These are phyloP conservation scores for Tylopilus sp. DNA, from an alignment of 768 basidiomycete species.

Conservation along the genomic window DNA sequence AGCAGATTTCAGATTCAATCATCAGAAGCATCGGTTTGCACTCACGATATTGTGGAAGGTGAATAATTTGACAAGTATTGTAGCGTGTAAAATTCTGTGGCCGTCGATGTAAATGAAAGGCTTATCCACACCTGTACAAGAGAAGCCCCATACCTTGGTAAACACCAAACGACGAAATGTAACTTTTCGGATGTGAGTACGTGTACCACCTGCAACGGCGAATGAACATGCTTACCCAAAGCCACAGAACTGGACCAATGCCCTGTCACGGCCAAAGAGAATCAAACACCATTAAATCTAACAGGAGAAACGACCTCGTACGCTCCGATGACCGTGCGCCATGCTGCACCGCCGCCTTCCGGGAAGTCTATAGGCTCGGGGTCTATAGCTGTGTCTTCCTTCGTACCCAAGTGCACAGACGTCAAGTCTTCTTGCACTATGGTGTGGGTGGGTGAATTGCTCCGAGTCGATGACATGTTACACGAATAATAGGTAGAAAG, in stretches of 20 bases:
- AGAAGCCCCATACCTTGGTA: conserved; percentile 36
- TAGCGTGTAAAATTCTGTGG: conserved; percentile 37
- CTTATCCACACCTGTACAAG: neutral
- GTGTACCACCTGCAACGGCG: neutral
- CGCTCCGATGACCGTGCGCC: conserved; percentile 24
- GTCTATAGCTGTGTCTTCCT: neutral
- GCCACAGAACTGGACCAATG: conserved; percentile 31
- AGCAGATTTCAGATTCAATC: neutral
- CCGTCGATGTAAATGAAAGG: neutral
- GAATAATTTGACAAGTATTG: conserved; percentile 34
- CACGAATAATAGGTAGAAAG: too few species aligned
- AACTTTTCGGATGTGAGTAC: conserved; percentile 20
- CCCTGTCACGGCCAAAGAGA: conserved; percentile 17
- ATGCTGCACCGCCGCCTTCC: conserved; percentile 27
- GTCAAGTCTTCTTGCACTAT: neutral
- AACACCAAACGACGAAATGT: conserved; percentile 34
- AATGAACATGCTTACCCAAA: conserved; percentile 25
- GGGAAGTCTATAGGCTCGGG: conserved; percentile 16
- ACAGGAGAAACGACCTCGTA: neutral
- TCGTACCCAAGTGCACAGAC: neutral
- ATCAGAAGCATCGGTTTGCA: neutral
- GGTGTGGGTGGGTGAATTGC: neutral
- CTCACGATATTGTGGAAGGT: conserved; percentile 37
- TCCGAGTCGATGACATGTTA: conserved; percentile 9
- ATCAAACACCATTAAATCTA: neutral